A percentile compares a stretch with the other conserved stretches of the same genome.
Evolutionary conservation across 805 yeast species (phyloP).

Genomic region (Kuraishia capsulata): DNA sequence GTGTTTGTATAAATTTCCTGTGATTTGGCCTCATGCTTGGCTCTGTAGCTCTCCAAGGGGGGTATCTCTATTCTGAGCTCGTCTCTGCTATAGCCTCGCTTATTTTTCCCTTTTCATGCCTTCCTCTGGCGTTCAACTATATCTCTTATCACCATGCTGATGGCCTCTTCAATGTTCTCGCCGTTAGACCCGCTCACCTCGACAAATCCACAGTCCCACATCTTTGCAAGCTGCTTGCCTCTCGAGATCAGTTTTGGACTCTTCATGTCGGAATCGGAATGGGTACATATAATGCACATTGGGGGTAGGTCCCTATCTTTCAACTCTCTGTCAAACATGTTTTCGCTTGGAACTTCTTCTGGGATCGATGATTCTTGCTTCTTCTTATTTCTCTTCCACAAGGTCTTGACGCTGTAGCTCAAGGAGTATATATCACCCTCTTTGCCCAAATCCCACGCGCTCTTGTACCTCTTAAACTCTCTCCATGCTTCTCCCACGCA

Average conservation of each 20-base stretch:
- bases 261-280: constrained; percentile 43
- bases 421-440: constrained; percentile 62
- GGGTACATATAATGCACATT: constrained; percentile 58
- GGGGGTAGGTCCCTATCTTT: constrained; percentile 38
- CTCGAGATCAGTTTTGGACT: constrained; percentile 50
- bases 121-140: constrained; percentile 29
- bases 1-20: too few relatives aligned
- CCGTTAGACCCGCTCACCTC: constrained; percentile 44
- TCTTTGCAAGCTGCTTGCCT: constrained; percentile 47
- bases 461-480: constrained; percentile 48
- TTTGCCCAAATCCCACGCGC: constrained; percentile 51
- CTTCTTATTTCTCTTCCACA: constrained; percentile 38
- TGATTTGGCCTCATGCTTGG: too few relatives aligned
- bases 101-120: background rate
- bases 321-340: constrained; percentile 1
- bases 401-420: constrained; percentile 43
- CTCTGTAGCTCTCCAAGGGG: too few relatives aligned
- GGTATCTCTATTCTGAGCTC: too few relatives aligned
- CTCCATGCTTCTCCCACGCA: constrained; percentile 69
- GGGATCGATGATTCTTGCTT: background rate
- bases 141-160: constrained; percentile 52
- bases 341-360: background rate
- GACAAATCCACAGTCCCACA: constrained; percentile 61
- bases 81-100: background rate
- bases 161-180: constrained; percentile 43